Percentiles rank a stretch among this genome's conserved stretches.
Conservation (phyloP, 2,329 filamentous ascomycete genomes). For the Tetracladium maxilliforme region DNA sequence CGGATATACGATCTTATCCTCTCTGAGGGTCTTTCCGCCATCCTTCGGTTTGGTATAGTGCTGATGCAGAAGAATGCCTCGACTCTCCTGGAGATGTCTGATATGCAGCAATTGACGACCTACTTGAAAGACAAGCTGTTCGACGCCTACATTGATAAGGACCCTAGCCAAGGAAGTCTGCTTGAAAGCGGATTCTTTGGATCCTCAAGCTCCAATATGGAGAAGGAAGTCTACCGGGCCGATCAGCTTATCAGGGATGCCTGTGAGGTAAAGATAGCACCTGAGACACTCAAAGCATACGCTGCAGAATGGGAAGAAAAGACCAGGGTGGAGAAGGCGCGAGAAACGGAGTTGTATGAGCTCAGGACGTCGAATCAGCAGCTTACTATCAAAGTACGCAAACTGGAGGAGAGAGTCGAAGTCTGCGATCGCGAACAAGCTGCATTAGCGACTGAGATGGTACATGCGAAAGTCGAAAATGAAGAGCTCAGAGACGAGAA, state of each 20-base stretch:
- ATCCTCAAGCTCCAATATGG: conserved; percentile 71
- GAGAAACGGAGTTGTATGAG: conserved; percentile 66
- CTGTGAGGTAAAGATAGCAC: conserved; percentile 72
- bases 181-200: conserved; percentile 97
- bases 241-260: conserved; percentile 90
- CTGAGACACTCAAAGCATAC: conserved; percentile 69
- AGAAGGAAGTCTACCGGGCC: conserved; percentile 92
- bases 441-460: conserved; percentile 76
- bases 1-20: conserved; percentile 94
- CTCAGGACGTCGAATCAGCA: conserved; percentile 52
- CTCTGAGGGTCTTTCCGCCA: conserved; percentile 82
- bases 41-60: conserved; percentile 86
- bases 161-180: conserved; percentile 82
- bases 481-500: conserved; percentile 81
- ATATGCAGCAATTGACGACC: conserved; percentile 78
- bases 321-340: conserved; percentile 64
- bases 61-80: conserved; percentile 90
- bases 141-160: conserved; percentile 91
- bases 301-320: conserved; percentile 86
- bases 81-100: conserved; percentile 66
- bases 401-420: conserved; percentile 77
- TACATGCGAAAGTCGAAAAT: conserved; percentile 86
- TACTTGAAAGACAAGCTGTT: conserved; percentile 92
- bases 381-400: conserved; percentile 63
- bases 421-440: conserved; percentile 84